Evolutionary conservation across 345 rosid species (phyloP), one percentile per base, ranked within the genome.

Genomic region (Euclidium syriacum): DNA sequence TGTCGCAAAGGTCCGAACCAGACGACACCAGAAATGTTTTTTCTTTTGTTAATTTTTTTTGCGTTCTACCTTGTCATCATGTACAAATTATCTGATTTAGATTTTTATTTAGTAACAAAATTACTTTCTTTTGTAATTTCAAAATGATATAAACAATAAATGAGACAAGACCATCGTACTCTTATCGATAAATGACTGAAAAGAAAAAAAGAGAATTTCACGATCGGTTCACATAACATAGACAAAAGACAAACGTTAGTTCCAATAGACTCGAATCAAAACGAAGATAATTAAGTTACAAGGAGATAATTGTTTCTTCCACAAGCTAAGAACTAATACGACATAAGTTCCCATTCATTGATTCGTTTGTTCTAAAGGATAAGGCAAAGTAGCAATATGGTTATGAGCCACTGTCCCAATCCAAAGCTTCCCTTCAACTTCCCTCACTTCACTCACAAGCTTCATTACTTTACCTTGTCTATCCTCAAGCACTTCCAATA

Each of bases 331-430:
- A 33, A 51, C 47, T 70, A 61, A 29, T 36, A 52, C 55, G 54
- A 17, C 64, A 47, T n/a, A 71, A 49, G 25, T 57, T 33, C 7
- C n/a, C n/a, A n/a, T n/a, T 55, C 53, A 56, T 12, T 40, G 20
- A 53, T 70, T 38, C 23, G 3, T 4, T 44, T n/a, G n/a, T n/a
- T 15, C 3, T 29, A 70, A 71, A 36, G 96, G 91, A 61, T 90
- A 94, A 43, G 84, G 74, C 16, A 90, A 66, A 2, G 90, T 84
- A 4, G 96, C 96, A 52, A 94, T 87, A 51, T 94, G 99, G 64
- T 90, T 94, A 72, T 90, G 99, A 65, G 92, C 99, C 50, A 94
- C 97, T 23, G 96, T 90, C 43, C 99, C 97, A 71, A 90, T 90
- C 99, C 99, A 94, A 14, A 90, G 81, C 72, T 84, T 94, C 65